A percentile compares a stretch with the other conserved stretches of the same genome.
Evolutionary conservation across 805 yeast species (phyloP).

Genomic region (Ogataea kodamae): DNA sequence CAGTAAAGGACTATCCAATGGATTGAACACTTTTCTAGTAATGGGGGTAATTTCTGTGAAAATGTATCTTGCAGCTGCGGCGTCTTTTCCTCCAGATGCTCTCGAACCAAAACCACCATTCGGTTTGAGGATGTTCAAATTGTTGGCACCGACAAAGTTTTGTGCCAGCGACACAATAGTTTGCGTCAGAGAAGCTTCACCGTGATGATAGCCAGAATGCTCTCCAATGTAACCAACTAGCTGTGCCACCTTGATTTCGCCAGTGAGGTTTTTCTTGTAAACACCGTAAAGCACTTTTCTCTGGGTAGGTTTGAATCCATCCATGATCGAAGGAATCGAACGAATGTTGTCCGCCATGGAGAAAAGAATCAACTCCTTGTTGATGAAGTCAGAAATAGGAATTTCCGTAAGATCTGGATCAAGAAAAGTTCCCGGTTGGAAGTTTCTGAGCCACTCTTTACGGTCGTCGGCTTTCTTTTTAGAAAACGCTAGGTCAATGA

Average conservation of each 20-base stretch:
- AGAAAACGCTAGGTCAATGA: conserved; percentile 89
- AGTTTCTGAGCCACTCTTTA: conserved; percentile 93
- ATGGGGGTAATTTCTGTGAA: conserved; percentile 78
- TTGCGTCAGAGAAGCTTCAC: conserved; percentile 82
- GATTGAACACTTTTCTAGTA: conserved; percentile 72
- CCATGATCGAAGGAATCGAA: conserved; percentile 90
- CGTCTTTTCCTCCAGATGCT: conserved; percentile 96
- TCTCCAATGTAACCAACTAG: conserved; percentile 87
- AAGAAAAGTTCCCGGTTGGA: conserved; percentile 85
- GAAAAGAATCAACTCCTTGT: conserved; percentile 89
- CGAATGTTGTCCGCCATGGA: conserved; percentile 96
- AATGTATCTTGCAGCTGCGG: conserved; percentile 97
- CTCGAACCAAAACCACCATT: conserved; percentile 96
- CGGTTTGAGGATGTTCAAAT: conserved; percentile 78
- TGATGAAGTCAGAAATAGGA: conserved; percentile 91
- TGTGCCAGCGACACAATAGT: conserved; percentile 95
- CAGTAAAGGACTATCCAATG: conserved; percentile 74
- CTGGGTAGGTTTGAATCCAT: conserved; percentile 97
- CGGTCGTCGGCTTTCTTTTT: conserved; percentile 95
- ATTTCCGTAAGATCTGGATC: conserved; percentile 74
- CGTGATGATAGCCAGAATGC: conserved; percentile 92
- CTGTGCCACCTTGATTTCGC: conserved; percentile 86
- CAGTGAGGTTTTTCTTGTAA: conserved; percentile 70
- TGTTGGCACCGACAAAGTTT: conserved; percentile 89
- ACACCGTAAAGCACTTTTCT: conserved; percentile 88